phyloP scores from a whole-genome alignment of 805 yeast genomes.

The Kregervanrija delftensis region DNA sequence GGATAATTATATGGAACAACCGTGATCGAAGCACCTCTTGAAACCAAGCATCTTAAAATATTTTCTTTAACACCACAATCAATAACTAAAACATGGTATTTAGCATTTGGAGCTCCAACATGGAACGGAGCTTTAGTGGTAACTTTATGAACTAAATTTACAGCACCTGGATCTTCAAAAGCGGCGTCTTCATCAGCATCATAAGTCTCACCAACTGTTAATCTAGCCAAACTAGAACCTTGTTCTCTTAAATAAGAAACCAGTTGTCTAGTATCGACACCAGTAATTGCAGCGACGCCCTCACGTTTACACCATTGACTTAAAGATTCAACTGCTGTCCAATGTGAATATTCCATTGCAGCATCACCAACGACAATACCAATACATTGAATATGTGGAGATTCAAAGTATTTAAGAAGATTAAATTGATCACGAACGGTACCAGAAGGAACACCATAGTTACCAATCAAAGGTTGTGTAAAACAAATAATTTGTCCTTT shows the following conservation, averaged over 20 bases:
- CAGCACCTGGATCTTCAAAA: conserved; percentile 81
- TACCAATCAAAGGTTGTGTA: conserved; percentile 96
- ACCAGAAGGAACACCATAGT: conserved; percentile 94
- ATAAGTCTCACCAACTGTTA: conserved; percentile 84
- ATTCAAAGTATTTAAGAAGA: conserved; percentile 83
- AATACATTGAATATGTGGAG: conserved; percentile 85
- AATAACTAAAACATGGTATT: conserved; percentile 80
- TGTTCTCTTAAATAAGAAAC: conserved; percentile 91
- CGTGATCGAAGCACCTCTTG: conserved; percentile 93
- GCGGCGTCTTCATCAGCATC: conserved; percentile 91
- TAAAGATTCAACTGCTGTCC: conserved; percentile 97
- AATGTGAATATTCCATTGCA: conserved; percentile 94
- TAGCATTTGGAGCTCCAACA: conserved; percentile 53
- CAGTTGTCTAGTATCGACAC: conserved; percentile 94
- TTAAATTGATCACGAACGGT: conserved; percentile 75
- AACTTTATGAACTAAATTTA: conserved; percentile 87
- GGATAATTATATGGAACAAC: conserved; percentile 97
- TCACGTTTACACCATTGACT: conserved; percentile 95
- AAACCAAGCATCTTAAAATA: conserved; percentile 85
- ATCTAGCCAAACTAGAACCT: conserved; percentile 90
- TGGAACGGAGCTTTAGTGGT: conserved; percentile 95
- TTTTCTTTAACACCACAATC: conserved; percentile 99
- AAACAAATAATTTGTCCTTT: conserved; percentile 94
- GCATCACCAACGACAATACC: conserved; percentile 96
- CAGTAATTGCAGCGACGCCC: conserved; percentile 93